Evolutionary conservation across 164 flowering plant genomes (phyloP).

Genomic region (Paratinospora sagittata): DNA sequence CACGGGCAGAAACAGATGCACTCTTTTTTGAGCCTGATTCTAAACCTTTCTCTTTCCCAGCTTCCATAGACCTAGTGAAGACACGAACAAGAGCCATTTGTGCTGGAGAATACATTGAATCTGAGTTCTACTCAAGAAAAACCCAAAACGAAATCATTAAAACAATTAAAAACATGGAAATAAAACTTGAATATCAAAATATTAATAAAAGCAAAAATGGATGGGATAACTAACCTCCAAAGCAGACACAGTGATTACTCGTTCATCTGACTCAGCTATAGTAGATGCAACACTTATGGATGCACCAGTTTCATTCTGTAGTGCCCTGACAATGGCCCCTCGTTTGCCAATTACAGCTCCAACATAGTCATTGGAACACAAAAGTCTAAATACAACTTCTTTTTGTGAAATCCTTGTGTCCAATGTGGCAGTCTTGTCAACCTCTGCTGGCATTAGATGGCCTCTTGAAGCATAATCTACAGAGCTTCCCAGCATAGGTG

Average conservation of each 20-base stretch:
- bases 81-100: conserved; percentile 70
- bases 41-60: conserved; percentile 42
- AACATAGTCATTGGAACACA: conserved; percentile 56
- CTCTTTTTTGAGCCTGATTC: conserved; percentile 41
- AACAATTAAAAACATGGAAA: not conserved
- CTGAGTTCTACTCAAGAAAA: conserved; percentile 40
- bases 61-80: conserved; percentile 51
- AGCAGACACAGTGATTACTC: conserved; percentile 64
- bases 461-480: conserved; percentile 31
- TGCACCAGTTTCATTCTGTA: conserved; percentile 78
- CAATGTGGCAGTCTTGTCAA: conserved; percentile 20
- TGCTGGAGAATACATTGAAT: conserved; percentile 58
- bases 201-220: not conserved
- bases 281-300: conserved; percentile 48
- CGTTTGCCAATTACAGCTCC: conserved; percentile 89
- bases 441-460: conserved; percentile 27
- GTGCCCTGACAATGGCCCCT: conserved; percentile 55
- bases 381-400: conserved; percentile 58
- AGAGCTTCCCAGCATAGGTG: conserved; percentile 27
- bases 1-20: conserved; percentile 44
- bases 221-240: conserved; percentile 54
- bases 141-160: conserved; percentile 5
- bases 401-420: conserved; percentile 28
- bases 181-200: not conserved
- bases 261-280: conserved; percentile 56